These are phyloP conservation scores for Xylaria cubensis DNA, from an alignment of 495 filamentous ascomycete genomes.

Conservation along the genomic window DNA sequence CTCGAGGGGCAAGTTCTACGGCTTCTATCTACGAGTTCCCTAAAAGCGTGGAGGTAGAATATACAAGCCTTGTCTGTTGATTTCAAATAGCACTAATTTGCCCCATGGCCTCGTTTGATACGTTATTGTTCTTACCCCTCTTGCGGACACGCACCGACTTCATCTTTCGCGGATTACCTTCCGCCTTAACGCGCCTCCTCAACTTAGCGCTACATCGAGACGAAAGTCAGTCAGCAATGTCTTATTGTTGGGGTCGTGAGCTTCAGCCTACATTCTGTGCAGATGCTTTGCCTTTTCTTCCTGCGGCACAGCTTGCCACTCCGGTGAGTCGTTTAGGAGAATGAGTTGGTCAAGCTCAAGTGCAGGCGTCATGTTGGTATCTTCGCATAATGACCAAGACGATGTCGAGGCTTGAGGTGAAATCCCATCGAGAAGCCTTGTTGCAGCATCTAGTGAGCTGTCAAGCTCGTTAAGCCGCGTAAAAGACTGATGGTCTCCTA, in stretches of 20 bases:
- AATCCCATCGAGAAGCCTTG: not conserved
- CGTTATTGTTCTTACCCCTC: conserved; percentile 12
- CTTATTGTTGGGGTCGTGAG: not conserved
- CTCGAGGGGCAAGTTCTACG: not conserved
- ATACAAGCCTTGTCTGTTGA: not conserved
- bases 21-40: not conserved
- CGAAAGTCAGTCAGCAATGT: not conserved
- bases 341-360: conserved; percentile 5
- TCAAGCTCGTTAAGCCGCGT: not conserved
- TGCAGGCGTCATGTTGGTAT: not conserved
- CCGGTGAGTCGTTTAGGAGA: not conserved
- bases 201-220: conserved; percentile 5
- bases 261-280: conserved; percentile 15
- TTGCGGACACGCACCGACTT: conserved; percentile 21
- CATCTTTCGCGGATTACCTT: conserved; percentile 10
- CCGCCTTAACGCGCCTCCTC: conserved; percentile 13
- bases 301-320: not conserved
- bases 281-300: conserved; percentile 17
- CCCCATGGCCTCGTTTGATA: not conserved
- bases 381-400: not conserved
- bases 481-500: not conserved
- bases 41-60: not conserved
- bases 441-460: not conserved
- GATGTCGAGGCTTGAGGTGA: not conserved
- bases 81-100: not conserved